Evolutionary conservation across 2,329 filamentous ascomycete genomes (phyloP), one percentile per base, ranked within the genome.

Genomic region (Bipolaris sorokiniana): DNA sequence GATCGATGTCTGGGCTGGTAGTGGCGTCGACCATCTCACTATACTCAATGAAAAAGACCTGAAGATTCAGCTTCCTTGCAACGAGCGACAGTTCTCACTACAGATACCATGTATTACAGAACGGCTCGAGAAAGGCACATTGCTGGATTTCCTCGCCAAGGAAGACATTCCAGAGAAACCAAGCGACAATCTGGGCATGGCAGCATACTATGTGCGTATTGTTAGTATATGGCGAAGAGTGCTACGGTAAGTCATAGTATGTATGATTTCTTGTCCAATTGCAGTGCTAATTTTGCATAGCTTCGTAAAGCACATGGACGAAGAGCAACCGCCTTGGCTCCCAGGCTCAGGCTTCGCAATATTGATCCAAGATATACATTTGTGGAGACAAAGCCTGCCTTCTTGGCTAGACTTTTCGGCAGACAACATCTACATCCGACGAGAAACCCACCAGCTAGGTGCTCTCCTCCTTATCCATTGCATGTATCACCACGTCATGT

Each of bases 1-100:
- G 69, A 67, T 73, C 37, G 71, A 73, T 54, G 70, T 73, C 9
- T 73, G 71, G 71, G 71, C 71, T 36, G 71, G 71, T 10, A 72
- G 71, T 53, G 71, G 71, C 9, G 69, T 73, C 10, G 71, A 73
- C 48, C 71, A 71, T 44, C 59, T 73, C 33, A 73, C 71, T 18
- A 72, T 73, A 11, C 37, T 73, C 46, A 73, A 68, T 53, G 69
- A 73, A 55, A 68, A 63, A 45, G 71, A 73, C 34, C 64, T 73
- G 51, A 72, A 71, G 58, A 68, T 73, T 18, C 71, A 73, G 42
- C 62, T 73, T 11, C 71, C 71, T 11, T 73, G 71, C 59, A 73
- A 72, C 48, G 71, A 73, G 47, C 62, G 71, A 20, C 69, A 72
- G 20, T 73, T 72, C 42, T 56, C 68, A 9, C 59, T 73, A 13